phyloP scores from a whole-genome alignment of 768 basidiomycete genomes.

The Amanita pseudoporphyria region DNA sequence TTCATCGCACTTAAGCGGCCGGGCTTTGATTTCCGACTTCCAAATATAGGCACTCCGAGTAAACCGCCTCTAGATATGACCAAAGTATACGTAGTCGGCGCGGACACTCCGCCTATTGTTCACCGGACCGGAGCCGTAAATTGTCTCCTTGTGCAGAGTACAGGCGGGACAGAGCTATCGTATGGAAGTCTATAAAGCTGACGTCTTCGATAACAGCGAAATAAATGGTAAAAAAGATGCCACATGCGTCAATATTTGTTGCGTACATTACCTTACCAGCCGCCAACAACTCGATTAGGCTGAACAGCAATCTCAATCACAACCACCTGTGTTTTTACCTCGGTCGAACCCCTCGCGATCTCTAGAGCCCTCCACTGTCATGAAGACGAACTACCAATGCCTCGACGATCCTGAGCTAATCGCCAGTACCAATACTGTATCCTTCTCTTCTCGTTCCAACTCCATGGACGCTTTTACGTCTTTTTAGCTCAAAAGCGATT shows the following conservation, averaged over 20 bases:
- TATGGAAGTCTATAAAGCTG: background rate
- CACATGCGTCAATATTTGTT: background rate
- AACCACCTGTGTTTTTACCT: background rate
- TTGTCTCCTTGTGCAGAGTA: too few relatives aligned
- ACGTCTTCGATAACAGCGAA: background rate
- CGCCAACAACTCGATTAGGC: background rate
- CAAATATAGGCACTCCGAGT: background rate
- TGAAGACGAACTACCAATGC: background rate
- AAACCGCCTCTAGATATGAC: too few relatives aligned
- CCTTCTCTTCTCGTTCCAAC: background rate
- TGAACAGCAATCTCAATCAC: background rate
- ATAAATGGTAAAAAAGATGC: background rate
- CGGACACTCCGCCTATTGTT: too few relatives aligned
- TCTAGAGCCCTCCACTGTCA: background rate
- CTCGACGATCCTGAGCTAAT: slow-evolving; percentile 2
- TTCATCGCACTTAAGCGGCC: too few relatives aligned
- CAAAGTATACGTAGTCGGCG: background rate
- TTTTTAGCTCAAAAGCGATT: background rate
- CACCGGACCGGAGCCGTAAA: background rate
- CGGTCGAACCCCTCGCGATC: too few relatives aligned
- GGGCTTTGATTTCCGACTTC: too few relatives aligned
- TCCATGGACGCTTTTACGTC: background rate
- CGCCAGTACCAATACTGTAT: background rate
- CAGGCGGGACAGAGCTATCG: background rate
- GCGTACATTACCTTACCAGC: background rate